Evolutionary conservation across 1,284 basidiomycete genomes (phyloP), one percentile per base, ranked within the genome.

Genomic region (Sutorius eximius): DNA sequence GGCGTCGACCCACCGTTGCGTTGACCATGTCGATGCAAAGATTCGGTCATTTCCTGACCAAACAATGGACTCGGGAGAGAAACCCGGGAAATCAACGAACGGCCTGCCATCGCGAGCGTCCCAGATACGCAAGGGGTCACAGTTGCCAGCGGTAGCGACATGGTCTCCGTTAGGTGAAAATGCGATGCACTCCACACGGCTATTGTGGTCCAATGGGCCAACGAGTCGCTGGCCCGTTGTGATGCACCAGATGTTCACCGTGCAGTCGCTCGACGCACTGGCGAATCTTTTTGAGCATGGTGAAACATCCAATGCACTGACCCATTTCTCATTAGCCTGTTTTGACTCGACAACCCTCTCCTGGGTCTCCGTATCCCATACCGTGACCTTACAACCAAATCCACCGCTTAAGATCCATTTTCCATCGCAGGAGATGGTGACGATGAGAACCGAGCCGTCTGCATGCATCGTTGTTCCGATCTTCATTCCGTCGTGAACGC

Each of bases 141-240:
- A 24, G 24, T 29, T 3, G 10, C 59, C 61, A 6, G 61, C 50
- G 1, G 61, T 66, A 44, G 61, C 61, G n/a, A 66, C 32, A 0
- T 52, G 59, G 42, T 61, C 54, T 1, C 63, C 61, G 24, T 66
- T 54, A 1, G 59, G 63, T 15, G 61, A 66, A 43, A 66, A 62
- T n/a, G 30, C 52, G 10, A 61, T 38, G 38, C 55, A 55, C 34
- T 46, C 59, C 13, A 66, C 40, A 12, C 45, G 49, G 13, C 27
- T 24, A 12, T 42, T 43, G 55, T 66, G 64, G 18, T 60, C 34
- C 46, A 63, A 37, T 7, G 61, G 64, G n/a, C 54, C 51, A 22
- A 59, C 51, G 16, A 63, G 55, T 22, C 49, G 51, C n/a, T 66
- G 51, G 11, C 61, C 61, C 1, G 59, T 64, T 10, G 52, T 41